Evolutionary conservation across 352 stramenopile species (phyloP), one percentile per base, ranked within the genome.

Genomic region (Phytophthora agathidicida): DNA sequence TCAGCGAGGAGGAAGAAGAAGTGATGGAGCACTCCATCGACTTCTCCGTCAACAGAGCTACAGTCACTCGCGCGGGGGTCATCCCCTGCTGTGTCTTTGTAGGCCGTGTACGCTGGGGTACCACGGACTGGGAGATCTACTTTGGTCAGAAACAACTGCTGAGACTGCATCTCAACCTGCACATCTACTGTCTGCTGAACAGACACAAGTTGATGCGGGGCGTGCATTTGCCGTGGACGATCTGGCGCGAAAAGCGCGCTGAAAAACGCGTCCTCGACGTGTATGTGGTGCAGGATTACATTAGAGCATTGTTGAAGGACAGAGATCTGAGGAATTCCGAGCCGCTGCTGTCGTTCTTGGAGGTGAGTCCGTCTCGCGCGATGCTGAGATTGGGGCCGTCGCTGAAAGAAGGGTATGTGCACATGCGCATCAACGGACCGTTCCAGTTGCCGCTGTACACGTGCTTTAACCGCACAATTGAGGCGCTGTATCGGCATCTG

Each of bases 381-480:
- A 88, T 91, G 80, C 66, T 84, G 20, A 76, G 82, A 6, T 86
- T 91, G 17, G 86, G 86, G 1, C 82, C 83, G 19, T 93, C 83
- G 23, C 53, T 93, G 16, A 95, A 95, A 26, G 86, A 95, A 65
- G 86, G 86, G 13, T 95, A 95, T 58, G 86, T 93, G 41, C 86
- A 95, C 71, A 93, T 95, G 86, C 84, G 86, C 67, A 91, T 93
- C 52, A 95, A 93, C 63, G 86, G 86, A 49, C 75, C 86, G 37
- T 92, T 94, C 55, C 86, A 95, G 50, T 48, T 95, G 36, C 86
- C 86, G 46, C 69, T 95, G 9, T 92, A 95, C 62, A 85, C 80
- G 36, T 95, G 86, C 59, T 90, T 93, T 30, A 93, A 89, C 55
- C 84, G 77, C 39, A 91, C 80, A 13, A 89, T 95, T 51, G 86